Conservation (phyloP, 2,329 filamentous ascomycete genomes). For the Decorospora gaudefroyi region DNA sequence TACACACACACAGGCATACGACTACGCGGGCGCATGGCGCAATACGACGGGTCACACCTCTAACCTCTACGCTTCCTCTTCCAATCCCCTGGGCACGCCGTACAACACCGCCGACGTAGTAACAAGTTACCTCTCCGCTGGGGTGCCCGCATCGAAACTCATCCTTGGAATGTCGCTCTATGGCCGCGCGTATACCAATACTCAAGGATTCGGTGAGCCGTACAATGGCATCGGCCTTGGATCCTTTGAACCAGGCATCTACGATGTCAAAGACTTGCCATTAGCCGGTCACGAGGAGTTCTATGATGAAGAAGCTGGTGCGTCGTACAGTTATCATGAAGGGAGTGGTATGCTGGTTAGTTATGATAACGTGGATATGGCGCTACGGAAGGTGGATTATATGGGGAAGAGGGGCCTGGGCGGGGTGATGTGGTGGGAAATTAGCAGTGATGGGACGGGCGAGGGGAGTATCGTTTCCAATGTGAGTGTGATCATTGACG, state of each 20-base stretch:
- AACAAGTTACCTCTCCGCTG: slow-evolving; percentile 66
- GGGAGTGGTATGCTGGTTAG: slow-evolving; percentile 69
- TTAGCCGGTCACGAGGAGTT: slow-evolving; percentile 66
- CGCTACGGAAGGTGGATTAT: slow-evolving; percentile 70
- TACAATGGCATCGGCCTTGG: slow-evolving; percentile 77
- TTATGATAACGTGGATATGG: slow-evolving; percentile 72
- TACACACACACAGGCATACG: slow-evolving; percentile 43
- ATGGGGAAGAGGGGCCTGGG: slow-evolving; percentile 70
- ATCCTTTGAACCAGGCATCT: slow-evolving; percentile 76
- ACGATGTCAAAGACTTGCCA: slow-evolving; percentile 87
- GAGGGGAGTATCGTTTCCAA: slow-evolving; percentile 64
- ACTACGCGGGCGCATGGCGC: slow-evolving; percentile 79
- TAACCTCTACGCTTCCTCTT: slow-evolving; percentile 68
- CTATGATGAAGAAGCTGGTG: slow-evolving; percentile 66
- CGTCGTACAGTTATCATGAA: slow-evolving; percentile 77
- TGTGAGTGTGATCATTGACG: slow-evolving; percentile 29
- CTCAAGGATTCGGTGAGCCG: slow-evolving; percentile 70
- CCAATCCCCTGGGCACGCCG: slow-evolving; percentile 69
- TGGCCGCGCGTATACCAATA: slow-evolving; percentile 80
- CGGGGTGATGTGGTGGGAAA: slow-evolving; percentile 98
- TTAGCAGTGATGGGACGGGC: slow-evolving; percentile 72
- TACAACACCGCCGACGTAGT: slow-evolving; percentile 77
- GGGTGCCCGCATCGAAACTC: slow-evolving; percentile 70
- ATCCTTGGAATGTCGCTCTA: slow-evolving; percentile 93
- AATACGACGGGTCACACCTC: slow-evolving; percentile 72